Base-by-base conservation (phyloP, 345 rosid genomes). In the Gossypium longicalyx region DNA sequence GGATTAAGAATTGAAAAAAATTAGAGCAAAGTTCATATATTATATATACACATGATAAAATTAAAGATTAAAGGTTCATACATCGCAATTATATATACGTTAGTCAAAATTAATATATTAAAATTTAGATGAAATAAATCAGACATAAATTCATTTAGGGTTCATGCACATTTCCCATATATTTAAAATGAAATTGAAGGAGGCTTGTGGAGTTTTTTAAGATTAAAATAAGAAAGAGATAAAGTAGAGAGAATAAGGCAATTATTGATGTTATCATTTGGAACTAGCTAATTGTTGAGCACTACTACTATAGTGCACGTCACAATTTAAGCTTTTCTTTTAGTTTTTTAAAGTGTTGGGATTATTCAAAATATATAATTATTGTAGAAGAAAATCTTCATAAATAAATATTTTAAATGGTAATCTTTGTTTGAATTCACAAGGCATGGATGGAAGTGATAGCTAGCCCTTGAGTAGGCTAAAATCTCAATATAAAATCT, bases 41-140 rank as follows among this genome's bases (percentile, higher is more conserved):
- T 1, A 0, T 5, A 34, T 4, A 34, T 34, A 34, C 7, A 34
- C 0, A 34, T 34, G 0, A 34, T 34, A 7, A 34, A 0, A 34
- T 34, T 34, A 6, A 7, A 34, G 7, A 34, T 34, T 34, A 6
- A 5, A 34, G 0, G 1, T 5, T 34, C 0, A 34, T 34, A 4
- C 1, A 0, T 34, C 0, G 0, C 7, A 34, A 0, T 34, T 34
- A 34, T 5, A 34, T 5, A 5, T 5, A 5, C 0, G 7, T 4
- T 34, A 34, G 7, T 34, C 41, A 34, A 34, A 1, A 34, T 6
- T 34, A 0, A 5, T 5, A 51, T 15, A 1, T 7, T 3, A 4
- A 15, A 15, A 13, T 51, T 16, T 51, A 3, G 20, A 52, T 16
- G 0, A 13, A 7, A 12, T 7, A 8, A 1, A 53, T n/a, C 22